Percentiles rank a stretch among this genome's conserved stretches.
Evolutionary conservation across 2,329 filamentous ascomycete species (phyloP).

Genomic region (Cytospora chrysosperma): DNA sequence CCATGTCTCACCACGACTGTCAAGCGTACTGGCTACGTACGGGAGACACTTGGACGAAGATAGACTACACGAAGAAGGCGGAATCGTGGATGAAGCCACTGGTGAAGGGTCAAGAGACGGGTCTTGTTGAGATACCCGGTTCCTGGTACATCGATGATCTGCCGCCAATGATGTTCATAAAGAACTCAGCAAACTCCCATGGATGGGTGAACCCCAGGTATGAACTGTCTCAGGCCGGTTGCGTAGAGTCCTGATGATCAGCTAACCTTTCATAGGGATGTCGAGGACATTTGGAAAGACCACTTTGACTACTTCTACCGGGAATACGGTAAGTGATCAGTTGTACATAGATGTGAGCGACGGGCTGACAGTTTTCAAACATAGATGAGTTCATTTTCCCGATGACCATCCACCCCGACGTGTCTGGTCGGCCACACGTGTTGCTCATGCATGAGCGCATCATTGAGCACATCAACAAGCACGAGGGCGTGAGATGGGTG

Average conservation of each 20-base stretch:
- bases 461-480: conserved; percentile 25
- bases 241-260: conserved; percentile 19
- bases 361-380: not conserved
- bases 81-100: conserved; percentile 67
- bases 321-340: conserved; percentile 50
- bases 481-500: conserved; percentile 24
- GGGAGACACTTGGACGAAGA: conserved; percentile 66
- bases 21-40: conserved; percentile 63
- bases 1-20: conserved; percentile 65
- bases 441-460: conserved; percentile 69
- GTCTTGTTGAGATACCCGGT: conserved; percentile 65
- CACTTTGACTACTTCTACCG: conserved; percentile 73
- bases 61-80: conserved; percentile 63
- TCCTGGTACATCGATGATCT: conserved; percentile 65
- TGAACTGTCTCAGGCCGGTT: conserved; percentile 33
- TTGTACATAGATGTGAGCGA: not conserved
- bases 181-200: conserved; percentile 63
- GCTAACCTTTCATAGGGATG: conserved; percentile 44
- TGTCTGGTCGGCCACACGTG: conserved; percentile 69
- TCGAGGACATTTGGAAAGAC: conserved; percentile 64
- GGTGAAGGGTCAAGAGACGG: conserved; percentile 57
- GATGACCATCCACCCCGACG: conserved; percentile 74
- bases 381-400: conserved; percentile 69
- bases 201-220: conserved; percentile 57
- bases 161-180: conserved; percentile 73